Evolutionary conservation across 208 protist species (phyloP), one percentile per base, ranked within the genome.

Genomic region (Leishmania major): DNA sequence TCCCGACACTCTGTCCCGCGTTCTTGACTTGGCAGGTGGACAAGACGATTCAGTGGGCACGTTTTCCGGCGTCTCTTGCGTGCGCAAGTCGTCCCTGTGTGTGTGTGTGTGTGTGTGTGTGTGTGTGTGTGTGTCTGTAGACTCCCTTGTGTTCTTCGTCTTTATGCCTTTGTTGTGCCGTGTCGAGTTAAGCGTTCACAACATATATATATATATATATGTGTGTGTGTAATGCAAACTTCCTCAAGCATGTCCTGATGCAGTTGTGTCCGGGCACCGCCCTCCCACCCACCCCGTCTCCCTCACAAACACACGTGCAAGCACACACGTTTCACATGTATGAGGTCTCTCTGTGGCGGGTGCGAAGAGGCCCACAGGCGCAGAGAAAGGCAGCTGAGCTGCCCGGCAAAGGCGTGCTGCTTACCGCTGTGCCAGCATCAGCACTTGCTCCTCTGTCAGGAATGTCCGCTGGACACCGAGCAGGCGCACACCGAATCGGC

Each of bases 391-490:
- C 45, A 74, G 31, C 28, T 31, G 55, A 4, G 25, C 19, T 74
- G 70, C 28, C 13, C 47, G 19, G 17, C 22, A 35, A 15, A 5
- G 70, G 70, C 28, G n/a, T 28, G 31, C 10, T 53, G n/a, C 13
- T 77, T 73, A 83, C 22, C 66, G 77, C 70, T 78, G 66, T 17
- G 83, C 67, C 43, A 92, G 60, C 17, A 94, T 59, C 19, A 90
- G 31, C 57, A 94, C 86, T 77, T 94, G 91, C 67, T 93, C 82
- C 11, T 87, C 62, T 5, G 89, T 90, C 77, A 94, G 79, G 60
- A 75, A 74, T 13, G 91, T 94, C 75, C 89, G 76, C 78, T 94
- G 91, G 17, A 92, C 73, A 37, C 91, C 91, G 59, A 84, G 79
- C 47, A 94, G 77, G 47, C 83, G 88, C 19, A 93, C 91, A 22